Base-by-base conservation (phyloP, 2,329 filamentous ascomycete species). In the Beauveria varroae region DNA sequence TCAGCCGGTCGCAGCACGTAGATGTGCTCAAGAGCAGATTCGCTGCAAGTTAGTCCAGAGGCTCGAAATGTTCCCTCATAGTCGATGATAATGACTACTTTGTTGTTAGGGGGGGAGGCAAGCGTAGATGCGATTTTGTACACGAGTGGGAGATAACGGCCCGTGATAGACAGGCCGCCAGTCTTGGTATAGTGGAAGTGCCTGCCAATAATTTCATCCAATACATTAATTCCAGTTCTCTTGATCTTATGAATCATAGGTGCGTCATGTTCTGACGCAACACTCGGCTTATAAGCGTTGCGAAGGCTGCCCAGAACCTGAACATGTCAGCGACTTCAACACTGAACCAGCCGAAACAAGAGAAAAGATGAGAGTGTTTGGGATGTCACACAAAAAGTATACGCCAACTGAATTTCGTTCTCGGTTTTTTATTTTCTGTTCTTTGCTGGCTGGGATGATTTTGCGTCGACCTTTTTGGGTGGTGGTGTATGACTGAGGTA, bases 71-170 rank as follows among this genome's bases (percentile, higher is more conserved):
- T 76, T 9, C 74, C 74, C 51, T 84, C 81, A 1, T 80, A 68
- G 65, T 87, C 85, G 53, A 88, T 67, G 7, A 88, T 65, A 0
- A 82, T 73, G 8, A 87, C 68, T 7, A 81, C 73, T 67, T 82
- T 80, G 37, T 67, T 65, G 56, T 79, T 72, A 10, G 81, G 80
- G 5, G 76, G 64, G 0, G 76, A 71, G n/a, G 86, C 72, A 43
- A 86, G 74, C 2, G 74, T 75, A 4, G 80, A 80, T 26, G 84
- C 69, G 3, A 88, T 71, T 58, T 78, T 74, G 73, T 87, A 85
- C 41, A 87, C 67, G 9, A 88, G 73, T 0, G 82, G 79, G 14
- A 84, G 73, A 62, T 79, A 73, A 12, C 81, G 79, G 1, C 84
- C 83, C 18, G 76, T 76, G 57, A 86, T 70, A 16, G 79, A 75